Evolutionary conservation across 805 yeast species (phyloP).

Genomic region (Barnettozyma pratensis): DNA sequence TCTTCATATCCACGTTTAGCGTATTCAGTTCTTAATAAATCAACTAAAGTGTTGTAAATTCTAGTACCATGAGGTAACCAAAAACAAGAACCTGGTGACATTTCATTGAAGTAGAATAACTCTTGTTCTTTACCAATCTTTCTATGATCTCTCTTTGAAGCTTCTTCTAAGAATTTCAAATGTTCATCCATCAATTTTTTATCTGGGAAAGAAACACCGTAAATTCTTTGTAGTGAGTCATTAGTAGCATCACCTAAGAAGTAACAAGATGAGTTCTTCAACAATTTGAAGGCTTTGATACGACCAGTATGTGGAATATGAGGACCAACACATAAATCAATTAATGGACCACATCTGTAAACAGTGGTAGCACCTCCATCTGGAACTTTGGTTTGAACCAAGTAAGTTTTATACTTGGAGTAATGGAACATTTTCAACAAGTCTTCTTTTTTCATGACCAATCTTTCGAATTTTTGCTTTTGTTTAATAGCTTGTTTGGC

Average conservation of each 20-base stretch:
- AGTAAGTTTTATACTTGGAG: conserved; percentile 91
- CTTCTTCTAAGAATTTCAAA: conserved; percentile 90
- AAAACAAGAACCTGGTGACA: conserved; percentile 97
- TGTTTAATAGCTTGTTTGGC: conserved; percentile 90
- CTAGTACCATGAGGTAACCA: conserved; percentile 99
- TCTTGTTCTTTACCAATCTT: conserved; percentile 96
- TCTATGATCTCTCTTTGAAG: conserved; percentile 93
- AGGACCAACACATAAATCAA: conserved; percentile 96
- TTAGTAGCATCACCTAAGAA: conserved; percentile 89
- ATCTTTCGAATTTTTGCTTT: conserved; percentile 91
- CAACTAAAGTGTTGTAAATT: conserved; percentile 84
- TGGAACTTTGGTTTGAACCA: conserved; percentile 84
- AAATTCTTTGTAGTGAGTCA: conserved; percentile 94
- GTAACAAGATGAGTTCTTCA: conserved; percentile 94
- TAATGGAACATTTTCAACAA: conserved; percentile 88
- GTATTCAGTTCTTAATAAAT: conserved; percentile 77
- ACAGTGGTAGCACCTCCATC: conserved; percentile 96
- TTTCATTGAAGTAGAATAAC: conserved; percentile 88
- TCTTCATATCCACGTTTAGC: conserved; percentile 94
- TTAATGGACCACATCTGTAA: conserved; percentile 95
- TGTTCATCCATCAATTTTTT: conserved; percentile 94
- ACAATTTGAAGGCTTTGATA: conserved; percentile 87
- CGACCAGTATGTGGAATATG: conserved; percentile 97
- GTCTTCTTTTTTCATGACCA: conserved; percentile 88
- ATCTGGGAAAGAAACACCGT: conserved; percentile 98